Conservation (phyloP, 1,284 basidiomycete genomes). For the Cryptococcus sp. region DNA sequence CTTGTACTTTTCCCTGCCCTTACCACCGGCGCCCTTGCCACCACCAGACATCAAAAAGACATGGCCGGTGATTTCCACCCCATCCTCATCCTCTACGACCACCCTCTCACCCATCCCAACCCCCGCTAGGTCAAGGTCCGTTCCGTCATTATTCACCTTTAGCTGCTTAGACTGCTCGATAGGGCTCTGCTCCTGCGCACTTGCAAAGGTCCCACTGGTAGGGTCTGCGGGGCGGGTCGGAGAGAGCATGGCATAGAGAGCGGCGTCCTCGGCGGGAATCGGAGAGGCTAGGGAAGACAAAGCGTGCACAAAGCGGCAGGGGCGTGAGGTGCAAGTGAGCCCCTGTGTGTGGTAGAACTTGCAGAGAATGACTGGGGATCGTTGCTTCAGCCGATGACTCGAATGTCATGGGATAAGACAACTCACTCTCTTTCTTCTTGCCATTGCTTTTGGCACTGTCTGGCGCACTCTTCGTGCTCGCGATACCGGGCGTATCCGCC, state of each 20-base stretch:
- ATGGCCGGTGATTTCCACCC: conserved; percentile 36
- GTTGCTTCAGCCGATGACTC: not conserved
- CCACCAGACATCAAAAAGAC: conserved; percentile 49
- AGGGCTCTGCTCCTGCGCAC: conserved; percentile 31
- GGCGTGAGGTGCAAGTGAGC: conserved; percentile 48
- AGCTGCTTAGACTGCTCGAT: conserved; percentile 11
- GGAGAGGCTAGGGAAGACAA: conserved; percentile 22
- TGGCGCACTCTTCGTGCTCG: conserved; percentile 6
- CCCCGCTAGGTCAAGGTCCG: conserved; percentile 17
- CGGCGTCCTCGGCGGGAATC: not conserved
- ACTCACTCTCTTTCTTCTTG: conserved; percentile 29
- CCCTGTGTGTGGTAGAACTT: conserved; percentile 50
- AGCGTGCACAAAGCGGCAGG: conserved; percentile 50
- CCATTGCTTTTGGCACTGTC: conserved; percentile 10
- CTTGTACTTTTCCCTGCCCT: conserved; percentile 44
- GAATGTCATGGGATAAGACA: not conserved
- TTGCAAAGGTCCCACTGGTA: conserved; percentile 43
- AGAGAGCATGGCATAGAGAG: conserved; percentile 11
- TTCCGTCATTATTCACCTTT: conserved; percentile 4
- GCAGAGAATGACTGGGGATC: conserved; percentile 45
- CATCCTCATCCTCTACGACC: conserved; percentile 24
- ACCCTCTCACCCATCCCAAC: conserved; percentile 35
- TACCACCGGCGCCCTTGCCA: conserved; percentile 45
- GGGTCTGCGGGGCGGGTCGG: conserved; percentile 23
- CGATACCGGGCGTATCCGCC: not conserved